phyloP scores from a whole-genome alignment of 2,329 filamentous ascomycete species.

The Pseudocercospora fijiensis region DNA sequence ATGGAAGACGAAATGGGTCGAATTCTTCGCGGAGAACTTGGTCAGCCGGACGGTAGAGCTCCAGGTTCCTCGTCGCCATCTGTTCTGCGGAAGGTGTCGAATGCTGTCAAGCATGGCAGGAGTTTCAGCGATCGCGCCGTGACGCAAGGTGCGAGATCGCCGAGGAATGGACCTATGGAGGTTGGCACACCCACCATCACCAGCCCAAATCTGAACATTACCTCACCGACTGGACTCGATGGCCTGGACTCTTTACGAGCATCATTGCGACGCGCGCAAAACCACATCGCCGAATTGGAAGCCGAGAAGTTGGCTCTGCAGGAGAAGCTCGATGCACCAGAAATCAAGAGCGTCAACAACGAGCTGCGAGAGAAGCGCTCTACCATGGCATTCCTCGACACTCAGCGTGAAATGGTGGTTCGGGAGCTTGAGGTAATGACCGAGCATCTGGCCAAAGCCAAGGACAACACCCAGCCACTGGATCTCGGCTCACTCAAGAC shows the following conservation, averaged over 20 bases:
- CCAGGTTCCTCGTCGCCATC: constrained; percentile 51
- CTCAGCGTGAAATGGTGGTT: constrained; percentile 92
- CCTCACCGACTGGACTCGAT: constrained; percentile 25
- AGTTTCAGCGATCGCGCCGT: constrained; percentile 68
- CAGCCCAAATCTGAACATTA: constrained; percentile 23
- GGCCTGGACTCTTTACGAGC: constrained; percentile 25
- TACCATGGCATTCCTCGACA: constrained; percentile 90
- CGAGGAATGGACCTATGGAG: constrained; percentile 46
- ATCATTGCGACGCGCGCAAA: constrained; percentile 26
- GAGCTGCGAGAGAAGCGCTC: constrained; percentile 90
- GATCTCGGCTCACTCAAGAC: constrained; percentile 71
- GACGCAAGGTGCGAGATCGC: constrained; percentile 31
- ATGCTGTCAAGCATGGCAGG: constrained; percentile 87
- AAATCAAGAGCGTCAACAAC: constrained; percentile 76
- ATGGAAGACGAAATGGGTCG: constrained; percentile 95
- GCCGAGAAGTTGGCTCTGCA: constrained; percentile 64
- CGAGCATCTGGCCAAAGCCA: constrained; percentile 82
- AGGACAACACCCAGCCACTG: constrained; percentile 75
- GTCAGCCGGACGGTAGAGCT: constrained; percentile 39
- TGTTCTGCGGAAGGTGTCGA: constrained; percentile 84
- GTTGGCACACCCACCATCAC: constrained; percentile 28
- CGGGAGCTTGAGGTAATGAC: constrained; percentile 86
- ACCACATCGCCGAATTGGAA: constrained; percentile 74
- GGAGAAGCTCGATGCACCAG: constrained; percentile 56
- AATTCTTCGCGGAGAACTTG: constrained; percentile 69